Percentiles rank a stretch among this genome's conserved stretches.
phyloP scores from a whole-genome alignment of 2,329 filamentous ascomycete genomes.

The Juglanconis oblonga region DNA sequence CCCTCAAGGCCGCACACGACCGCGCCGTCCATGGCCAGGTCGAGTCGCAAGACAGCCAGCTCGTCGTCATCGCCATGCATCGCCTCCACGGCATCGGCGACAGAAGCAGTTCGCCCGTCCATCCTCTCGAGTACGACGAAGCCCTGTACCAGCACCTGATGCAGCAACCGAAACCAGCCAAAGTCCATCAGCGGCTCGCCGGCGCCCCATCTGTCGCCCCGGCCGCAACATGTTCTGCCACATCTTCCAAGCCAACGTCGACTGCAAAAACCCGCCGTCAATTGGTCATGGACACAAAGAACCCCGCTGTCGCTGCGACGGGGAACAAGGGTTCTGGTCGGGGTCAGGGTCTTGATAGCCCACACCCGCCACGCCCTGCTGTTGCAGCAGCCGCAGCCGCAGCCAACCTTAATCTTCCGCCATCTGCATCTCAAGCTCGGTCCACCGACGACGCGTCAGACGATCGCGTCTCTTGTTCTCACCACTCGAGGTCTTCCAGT shows the following conservation, averaged over 20 bases:
- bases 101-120: slow-evolving; percentile 13
- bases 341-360: background rate
- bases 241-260: background rate
- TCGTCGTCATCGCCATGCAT: slow-evolving; percentile 36
- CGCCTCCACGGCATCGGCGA: slow-evolving; percentile 34
- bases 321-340: background rate
- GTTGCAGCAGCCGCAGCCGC: background rate
- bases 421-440: background rate
- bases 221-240: background rate
- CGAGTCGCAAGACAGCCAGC: slow-evolving; percentile 45
- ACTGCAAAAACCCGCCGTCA: background rate
- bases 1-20: slow-evolving; percentile 27
- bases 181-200: slow-evolving; percentile 7
- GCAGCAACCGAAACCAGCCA: slow-evolving; percentile 6
- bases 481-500: background rate
- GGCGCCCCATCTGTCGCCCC: background rate
- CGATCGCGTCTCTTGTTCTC: slow-evolving; percentile 9
- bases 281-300: background rate
- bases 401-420: background rate
- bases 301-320: slow-evolving; percentile 10
- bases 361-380: background rate
- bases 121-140: background rate
- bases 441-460: slow-evolving; percentile 12
- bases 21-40: slow-evolving; percentile 28
- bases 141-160: background rate